These are phyloP conservation scores for Clarireedia monteithiana DNA, from an alignment of 2,329 filamentous ascomycete species.

Conservation along the genomic window DNA sequence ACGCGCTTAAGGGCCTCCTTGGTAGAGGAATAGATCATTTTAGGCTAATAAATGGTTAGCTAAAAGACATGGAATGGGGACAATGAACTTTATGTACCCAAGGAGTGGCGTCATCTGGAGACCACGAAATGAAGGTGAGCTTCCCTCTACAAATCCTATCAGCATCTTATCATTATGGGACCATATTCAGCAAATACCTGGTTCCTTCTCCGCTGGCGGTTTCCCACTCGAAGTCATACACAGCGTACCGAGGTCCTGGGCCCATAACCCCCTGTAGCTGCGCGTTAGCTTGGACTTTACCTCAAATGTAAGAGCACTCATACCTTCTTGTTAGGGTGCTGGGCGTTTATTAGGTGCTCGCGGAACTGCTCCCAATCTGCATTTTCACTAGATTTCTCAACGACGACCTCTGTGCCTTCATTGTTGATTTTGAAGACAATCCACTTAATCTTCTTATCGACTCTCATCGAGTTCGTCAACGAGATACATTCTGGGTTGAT, in stretches of 20 bases:
- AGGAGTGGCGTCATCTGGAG: slow-evolving; percentile 71
- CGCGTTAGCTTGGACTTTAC: neutral
- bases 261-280: slow-evolving; percentile 42
- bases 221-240: slow-evolving; percentile 78
- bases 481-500: slow-evolving; percentile 64
- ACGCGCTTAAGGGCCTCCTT: slow-evolving; percentile 79
- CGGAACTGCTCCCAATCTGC: slow-evolving; percentile 67
- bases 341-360: slow-evolving; percentile 66
- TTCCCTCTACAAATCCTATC: slow-evolving; percentile 51
- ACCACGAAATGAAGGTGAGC: slow-evolving; percentile 73
- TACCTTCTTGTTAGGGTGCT: slow-evolving; percentile 63
- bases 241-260: slow-evolving; percentile 72
- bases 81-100: slow-evolving; percentile 35
- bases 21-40: slow-evolving; percentile 87
- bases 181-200: slow-evolving; percentile 40
- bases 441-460: slow-evolving; percentile 74
- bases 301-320: slow-evolving; percentile 21
- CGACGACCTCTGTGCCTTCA: slow-evolving; percentile 73
- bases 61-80: neutral
- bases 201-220: slow-evolving; percentile 64
- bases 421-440: slow-evolving; percentile 85
- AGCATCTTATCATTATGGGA: slow-evolving; percentile 12
- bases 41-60: slow-evolving; percentile 45
- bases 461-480: slow-evolving; percentile 74
- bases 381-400: slow-evolving; percentile 64